Conservation (phyloP, 345 rosid genomes). For the Brassica carinata region DNA sequence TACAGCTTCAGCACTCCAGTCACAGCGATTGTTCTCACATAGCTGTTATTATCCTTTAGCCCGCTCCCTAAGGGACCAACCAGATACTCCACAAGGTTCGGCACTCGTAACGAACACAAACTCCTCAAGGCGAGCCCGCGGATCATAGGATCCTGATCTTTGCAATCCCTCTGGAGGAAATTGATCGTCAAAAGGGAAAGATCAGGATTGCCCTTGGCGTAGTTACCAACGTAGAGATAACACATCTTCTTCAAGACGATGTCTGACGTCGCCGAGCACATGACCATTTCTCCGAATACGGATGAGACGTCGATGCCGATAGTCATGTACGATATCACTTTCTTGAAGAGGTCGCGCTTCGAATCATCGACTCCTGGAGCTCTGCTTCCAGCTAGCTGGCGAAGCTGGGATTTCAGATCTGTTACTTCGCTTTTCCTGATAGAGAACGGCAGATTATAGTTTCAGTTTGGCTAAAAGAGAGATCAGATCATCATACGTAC, state of each 20-base stretch:
- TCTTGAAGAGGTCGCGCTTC: conserved; percentile 91
- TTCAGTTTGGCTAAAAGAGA: conserved; percentile 13
- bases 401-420: conserved; percentile 89
- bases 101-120: conserved; percentile 81
- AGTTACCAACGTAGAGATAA: conserved; percentile 93
- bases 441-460: neutral
- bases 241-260: conserved; percentile 99
- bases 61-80: conserved; percentile 91
- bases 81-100: conserved; percentile 93
- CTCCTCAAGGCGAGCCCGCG: conserved; percentile 95
- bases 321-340: conserved; percentile 92
- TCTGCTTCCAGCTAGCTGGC: conserved; percentile 96
- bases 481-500: conserved; percentile 12
- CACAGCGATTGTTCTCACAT: conserved; percentile 89
- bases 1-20: conserved; percentile 87
- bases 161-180: conserved; percentile 96
- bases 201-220: conserved; percentile 95
- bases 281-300: conserved; percentile 96
- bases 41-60: conserved; percentile 76
- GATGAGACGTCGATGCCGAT: conserved; percentile 93
- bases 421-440: conserved; percentile 92
- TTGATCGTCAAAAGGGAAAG: conserved; percentile 88
- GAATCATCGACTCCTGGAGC: conserved; percentile 96
- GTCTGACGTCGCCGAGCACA: conserved; percentile 99
- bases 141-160: conserved; percentile 95